A percentile compares a stretch with the other conserved stretches of the same genome.
Evolutionary conservation across 768 basidiomycete genomes (phyloP).

Genomic region (Boletus insuetus): DNA sequence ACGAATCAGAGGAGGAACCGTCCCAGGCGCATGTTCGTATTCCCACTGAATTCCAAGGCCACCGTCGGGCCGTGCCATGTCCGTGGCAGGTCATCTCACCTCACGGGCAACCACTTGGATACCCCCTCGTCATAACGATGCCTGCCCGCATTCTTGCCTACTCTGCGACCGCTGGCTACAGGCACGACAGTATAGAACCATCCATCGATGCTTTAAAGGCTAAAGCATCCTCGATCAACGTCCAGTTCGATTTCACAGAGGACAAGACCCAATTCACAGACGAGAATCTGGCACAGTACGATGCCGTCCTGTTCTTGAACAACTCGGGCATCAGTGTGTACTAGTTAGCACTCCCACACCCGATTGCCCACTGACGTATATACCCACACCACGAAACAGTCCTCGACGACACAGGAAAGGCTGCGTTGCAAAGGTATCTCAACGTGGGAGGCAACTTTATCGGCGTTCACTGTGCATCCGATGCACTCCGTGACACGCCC

Average conservation of each 20-base stretch:
- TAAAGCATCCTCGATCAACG: slow-evolving; percentile 43
- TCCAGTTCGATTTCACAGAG: slow-evolving; percentile 64
- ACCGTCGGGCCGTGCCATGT: neutral
- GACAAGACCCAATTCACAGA: slow-evolving; percentile 56
- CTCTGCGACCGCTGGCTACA: slow-evolving; percentile 57
- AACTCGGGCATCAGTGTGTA: slow-evolving; percentile 65
- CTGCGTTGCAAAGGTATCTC: slow-evolving; percentile 62
- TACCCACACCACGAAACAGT: slow-evolving; percentile 34
- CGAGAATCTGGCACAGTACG: slow-evolving; percentile 51
- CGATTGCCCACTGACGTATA: neutral
- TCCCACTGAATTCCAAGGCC: slow-evolving; percentile 20
- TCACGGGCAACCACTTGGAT: no score
- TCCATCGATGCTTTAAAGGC: slow-evolving; percentile 56
- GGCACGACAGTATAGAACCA: slow-evolving; percentile 76
- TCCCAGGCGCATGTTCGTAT: slow-evolving; percentile 8
- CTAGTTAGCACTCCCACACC: neutral
- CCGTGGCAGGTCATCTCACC: no score
- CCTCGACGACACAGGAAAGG: slow-evolving; percentile 55
- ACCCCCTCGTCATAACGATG: slow-evolving; percentile 11
- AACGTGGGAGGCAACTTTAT: slow-evolving; percentile 69
- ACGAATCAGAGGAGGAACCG: neutral
- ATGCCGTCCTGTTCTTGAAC: slow-evolving; percentile 65
- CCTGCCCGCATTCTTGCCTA: slow-evolving; percentile 52
- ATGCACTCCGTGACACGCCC: slow-evolving; percentile 53
- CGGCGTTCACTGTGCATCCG: slow-evolving; percentile 65